A percentile compares a stretch with the other conserved stretches of the same genome.
These are phyloP conservation scores for Rubroshorea leprosula DNA, from an alignment of 345 rosid genomes.

Conservation along the genomic window DNA sequence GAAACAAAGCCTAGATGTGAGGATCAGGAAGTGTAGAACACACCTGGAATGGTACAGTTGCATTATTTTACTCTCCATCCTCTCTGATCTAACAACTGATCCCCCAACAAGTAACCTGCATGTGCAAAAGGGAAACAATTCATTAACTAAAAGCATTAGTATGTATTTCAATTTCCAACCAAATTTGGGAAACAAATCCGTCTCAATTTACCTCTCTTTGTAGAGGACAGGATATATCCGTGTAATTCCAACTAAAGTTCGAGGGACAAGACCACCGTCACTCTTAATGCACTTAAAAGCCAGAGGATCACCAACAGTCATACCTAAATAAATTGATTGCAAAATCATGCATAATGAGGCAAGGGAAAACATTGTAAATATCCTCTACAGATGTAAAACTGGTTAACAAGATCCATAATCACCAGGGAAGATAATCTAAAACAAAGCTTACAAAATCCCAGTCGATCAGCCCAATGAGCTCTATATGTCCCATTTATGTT, in stretches of 20 bases:
- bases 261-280: slow-evolving; percentile 78
- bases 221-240: slow-evolving; percentile 82
- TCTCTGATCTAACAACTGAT: slow-evolving; percentile 82
- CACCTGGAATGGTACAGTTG: slow-evolving; percentile 44
- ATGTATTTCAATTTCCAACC: slow-evolving; percentile 11
- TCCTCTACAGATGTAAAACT: slow-evolving; percentile 10
- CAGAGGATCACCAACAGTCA: slow-evolving; percentile 58
- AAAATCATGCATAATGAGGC: slow-evolving; percentile 19
- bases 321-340: slow-evolving; percentile 46
- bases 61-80: slow-evolving; percentile 55
- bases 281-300: slow-evolving; percentile 87
- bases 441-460: slow-evolving; percentile 78
- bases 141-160: slow-evolving; percentile 12
- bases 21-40: background rate
- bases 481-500: slow-evolving; percentile 90
- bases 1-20: background rate
- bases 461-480: slow-evolving; percentile 89
- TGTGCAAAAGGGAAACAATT: background rate
- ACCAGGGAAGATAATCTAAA: slow-evolving; percentile 13
- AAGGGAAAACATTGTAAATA: slow-evolving; percentile 15
- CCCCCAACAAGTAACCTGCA: slow-evolving; percentile 53
- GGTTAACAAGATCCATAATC: slow-evolving; percentile 3
- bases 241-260: slow-evolving; percentile 75
- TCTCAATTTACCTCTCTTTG: slow-evolving; percentile 69
- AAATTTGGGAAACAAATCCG: slow-evolving; percentile 12